These are phyloP conservation scores for Cerrena zonata DNA, from an alignment of 1,284 basidiomycete species.

Conservation along the genomic window DNA sequence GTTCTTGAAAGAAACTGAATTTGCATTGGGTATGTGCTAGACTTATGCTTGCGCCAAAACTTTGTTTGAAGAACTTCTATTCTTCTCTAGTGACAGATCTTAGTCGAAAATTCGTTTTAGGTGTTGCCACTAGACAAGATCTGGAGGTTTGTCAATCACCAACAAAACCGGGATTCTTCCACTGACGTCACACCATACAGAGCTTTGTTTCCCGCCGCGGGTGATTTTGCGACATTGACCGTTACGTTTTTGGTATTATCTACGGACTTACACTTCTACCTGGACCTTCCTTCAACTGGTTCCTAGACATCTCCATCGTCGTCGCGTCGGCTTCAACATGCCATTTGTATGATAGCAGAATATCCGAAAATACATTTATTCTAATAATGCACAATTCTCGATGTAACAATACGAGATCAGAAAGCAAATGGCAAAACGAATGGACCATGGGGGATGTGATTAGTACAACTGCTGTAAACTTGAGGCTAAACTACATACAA, in stretches of 20 bases:
- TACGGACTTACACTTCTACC: not conserved
- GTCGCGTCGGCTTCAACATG: not conserved
- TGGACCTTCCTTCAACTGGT: not conserved
- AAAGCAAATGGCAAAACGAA: too few species aligned
- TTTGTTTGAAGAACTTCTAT: not conserved
- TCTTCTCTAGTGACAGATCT: slow-evolving; percentile 66
- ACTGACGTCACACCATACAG: slow-evolving; percentile 15
- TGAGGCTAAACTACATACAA: not conserved
- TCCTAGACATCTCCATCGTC: not conserved
- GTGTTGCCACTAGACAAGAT: slow-evolving; percentile 75
- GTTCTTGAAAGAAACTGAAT: slow-evolving; percentile 68
- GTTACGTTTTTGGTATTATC: not conserved
- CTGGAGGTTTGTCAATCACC: slow-evolving; percentile 48
- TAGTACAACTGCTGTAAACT: too few species aligned
- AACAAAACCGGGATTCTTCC: not conserved
- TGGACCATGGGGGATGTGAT: too few species aligned
- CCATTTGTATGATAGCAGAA: not conserved
- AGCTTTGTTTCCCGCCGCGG: slow-evolving; percentile 59
- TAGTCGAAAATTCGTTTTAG: slow-evolving; percentile 80
- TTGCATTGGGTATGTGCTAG: slow-evolving; percentile 61
- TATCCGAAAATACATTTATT: not conserved
- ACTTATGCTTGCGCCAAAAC: not conserved
- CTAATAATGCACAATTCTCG: not conserved
- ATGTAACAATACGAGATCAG: not conserved
- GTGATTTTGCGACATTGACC: slow-evolving; percentile 6